Conservation (phyloP, 371 early-diverging fungal species). For the Rhizopus stolonifer region DNA sequence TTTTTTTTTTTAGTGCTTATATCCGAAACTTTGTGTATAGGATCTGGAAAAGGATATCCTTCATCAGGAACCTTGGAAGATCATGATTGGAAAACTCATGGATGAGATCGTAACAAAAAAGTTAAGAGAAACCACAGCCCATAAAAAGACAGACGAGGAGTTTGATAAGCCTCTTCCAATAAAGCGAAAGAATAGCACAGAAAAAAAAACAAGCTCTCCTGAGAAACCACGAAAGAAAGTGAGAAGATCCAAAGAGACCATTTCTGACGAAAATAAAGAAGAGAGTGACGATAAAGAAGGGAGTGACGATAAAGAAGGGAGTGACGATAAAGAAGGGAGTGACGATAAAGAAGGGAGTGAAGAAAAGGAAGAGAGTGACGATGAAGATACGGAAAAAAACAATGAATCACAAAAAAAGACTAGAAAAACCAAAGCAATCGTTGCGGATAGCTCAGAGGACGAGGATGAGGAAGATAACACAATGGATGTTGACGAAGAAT, state of each 20-base stretch:
- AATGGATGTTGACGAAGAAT: background rate
- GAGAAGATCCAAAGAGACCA: too few species aligned
- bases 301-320: constrained; percentile 10
- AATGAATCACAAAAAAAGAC: constrained; percentile 3
- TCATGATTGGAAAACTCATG: constrained; percentile 19
- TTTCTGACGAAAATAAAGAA: too few species aligned
- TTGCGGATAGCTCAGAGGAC: constrained; percentile 3
- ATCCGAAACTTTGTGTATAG: too few species aligned
- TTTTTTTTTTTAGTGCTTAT: too few species aligned
- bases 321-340: too few species aligned
- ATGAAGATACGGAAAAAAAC: constrained; percentile 5
- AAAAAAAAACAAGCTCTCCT: background rate
- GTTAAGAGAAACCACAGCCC: background rate
- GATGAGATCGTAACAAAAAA: constrained; percentile 18
- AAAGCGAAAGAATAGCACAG: background rate
- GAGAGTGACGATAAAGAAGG: background rate
- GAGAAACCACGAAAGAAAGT: background rate
- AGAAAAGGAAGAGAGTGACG: too few species aligned
- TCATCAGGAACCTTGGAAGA: constrained; percentile 30
- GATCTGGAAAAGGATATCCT: constrained; percentile 22
- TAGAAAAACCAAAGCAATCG: background rate
- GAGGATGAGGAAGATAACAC: constrained; percentile 7
- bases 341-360: too few species aligned
- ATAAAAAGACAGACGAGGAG: background rate
- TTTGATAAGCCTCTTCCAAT: background rate